Base-by-base conservation (phyloP, 2,329 filamentous ascomycete species). In the Pseudocercospora musae region DNA sequence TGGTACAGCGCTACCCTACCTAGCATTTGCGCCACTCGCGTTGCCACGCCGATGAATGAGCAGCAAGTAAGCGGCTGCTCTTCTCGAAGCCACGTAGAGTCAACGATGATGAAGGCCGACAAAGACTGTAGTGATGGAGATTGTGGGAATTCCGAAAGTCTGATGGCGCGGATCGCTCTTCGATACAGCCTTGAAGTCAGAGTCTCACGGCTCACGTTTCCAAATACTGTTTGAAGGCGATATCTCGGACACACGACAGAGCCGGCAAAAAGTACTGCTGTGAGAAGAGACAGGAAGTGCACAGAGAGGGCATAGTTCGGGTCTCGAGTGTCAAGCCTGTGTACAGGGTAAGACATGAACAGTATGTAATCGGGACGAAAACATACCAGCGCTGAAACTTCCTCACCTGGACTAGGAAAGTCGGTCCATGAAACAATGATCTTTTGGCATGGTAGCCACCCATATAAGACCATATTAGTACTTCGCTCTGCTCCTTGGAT, bases 1-100 rank as follows among this genome's bases (percentile, higher is more conserved):
- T 2, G 20, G 49, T 25, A 44, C 5, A 9, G n/a, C n/a, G n/a
- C 11, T 13, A 18, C 33, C 54, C 33, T 54, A 67, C 66, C 79
- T 75, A 81, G 80, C 8, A 77, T 79, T 64, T 81, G 79, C 0
- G 79, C 79, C 5, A 81, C 79, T 59, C 79, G 71, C 64, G 81
- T 76, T 4, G 77, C 77, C 10, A 82, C 72, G 25, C 78, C 79
- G 59, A 82, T 77, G 53, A 81, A 81, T 6, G 80, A 71, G 69
- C 79, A 81, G 65, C 77, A 79, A 4, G 78, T 79, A 37, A 82
- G 65, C 5, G 80, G 79, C 49, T 82, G 79, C 67, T 82, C 80
- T 60, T 82, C 80, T 57, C 78, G 78, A 1, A 78, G 75, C 15
- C 80, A 71, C 21, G 63, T 67, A 18, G 62, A 66, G 46, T 67